A percentile compares a stretch with the other conserved stretches of the same genome.
phyloP scores from a whole-genome alignment of 1,284 basidiomycete species.

The Ustilago cynodontis region DNA sequence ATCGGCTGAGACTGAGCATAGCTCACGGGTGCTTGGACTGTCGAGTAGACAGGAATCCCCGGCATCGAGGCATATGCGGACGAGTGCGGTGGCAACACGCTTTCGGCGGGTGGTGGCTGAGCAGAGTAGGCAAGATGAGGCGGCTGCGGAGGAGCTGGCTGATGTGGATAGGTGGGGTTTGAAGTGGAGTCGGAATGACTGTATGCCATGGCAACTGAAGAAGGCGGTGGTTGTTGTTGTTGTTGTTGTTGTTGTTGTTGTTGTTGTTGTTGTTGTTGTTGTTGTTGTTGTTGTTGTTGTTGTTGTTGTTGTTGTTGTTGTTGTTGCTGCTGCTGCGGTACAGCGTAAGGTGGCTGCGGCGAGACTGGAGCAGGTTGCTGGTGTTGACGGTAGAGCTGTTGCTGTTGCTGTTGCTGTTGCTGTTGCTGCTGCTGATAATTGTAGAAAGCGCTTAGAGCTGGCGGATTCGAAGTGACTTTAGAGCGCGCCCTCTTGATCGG shows the following conservation, averaged over 20 bases:
- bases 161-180: conserved; percentile 7
- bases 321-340: conserved; percentile 26
- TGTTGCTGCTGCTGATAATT: conserved; percentile 50
- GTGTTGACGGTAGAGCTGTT: conserved; percentile 21
- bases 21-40: conserved; percentile 15
- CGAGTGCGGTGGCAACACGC: conserved; percentile 13
- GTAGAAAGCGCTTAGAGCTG: conserved; percentile 46
- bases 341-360: conserved; percentile 10
- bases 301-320: conserved; percentile 19
- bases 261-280: conserved; percentile 6
- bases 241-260: background rate
- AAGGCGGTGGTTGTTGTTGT: conserved; percentile 1
- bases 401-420: conserved; percentile 29
- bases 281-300: conserved; percentile 27
- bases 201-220: conserved; percentile 32
- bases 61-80: conserved; percentile 9
- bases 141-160: conserved; percentile 14
- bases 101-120: conserved; percentile 11
- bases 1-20: conserved; percentile 13
- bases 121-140: conserved; percentile 10
- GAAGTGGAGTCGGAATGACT: conserved; percentile 30
- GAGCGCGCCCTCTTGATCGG: conserved; percentile 32
- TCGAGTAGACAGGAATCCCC: background rate
- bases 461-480: conserved; percentile 46
- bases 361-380: conserved; percentile 8